Evolutionary conservation across 2,329 filamentous ascomycete genomes (phyloP).

Genomic region (Decorospora gaudefroyi): DNA sequence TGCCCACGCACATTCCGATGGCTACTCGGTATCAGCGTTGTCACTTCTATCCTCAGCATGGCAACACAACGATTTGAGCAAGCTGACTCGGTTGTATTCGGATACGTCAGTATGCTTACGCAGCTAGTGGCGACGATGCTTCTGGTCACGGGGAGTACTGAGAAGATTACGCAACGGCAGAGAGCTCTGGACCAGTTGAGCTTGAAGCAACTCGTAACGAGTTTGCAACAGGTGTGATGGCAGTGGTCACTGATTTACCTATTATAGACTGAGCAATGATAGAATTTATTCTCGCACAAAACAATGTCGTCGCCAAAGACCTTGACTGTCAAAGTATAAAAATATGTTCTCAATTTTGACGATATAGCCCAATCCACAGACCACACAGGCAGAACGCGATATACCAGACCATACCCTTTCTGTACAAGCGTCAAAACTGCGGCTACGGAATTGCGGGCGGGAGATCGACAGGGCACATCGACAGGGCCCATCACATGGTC

Average conservation of each 20-base stretch:
- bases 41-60: background rate
- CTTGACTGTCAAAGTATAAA: background rate
- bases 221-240: background rate
- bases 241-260: background rate
- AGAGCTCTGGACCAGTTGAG: background rate
- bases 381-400: background rate
- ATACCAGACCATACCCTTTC: slow-evolving; percentile 9
- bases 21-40: background rate
- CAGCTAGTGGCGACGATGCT: slow-evolving; percentile 1
- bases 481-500: background rate
- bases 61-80: background rate
- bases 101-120: background rate
- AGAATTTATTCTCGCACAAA: no score
- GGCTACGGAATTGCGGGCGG: slow-evolving; percentile 4
- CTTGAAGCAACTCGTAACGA: background rate
- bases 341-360: background rate
- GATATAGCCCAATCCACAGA: background rate
- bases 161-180: background rate
- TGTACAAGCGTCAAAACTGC: slow-evolving; percentile 4
- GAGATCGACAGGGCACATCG: slow-evolving; percentile 15
- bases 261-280: background rate
- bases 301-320: no score
- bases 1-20: background rate
- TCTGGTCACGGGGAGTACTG: background rate
- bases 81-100: background rate